A percentile compares a stretch with the other conserved stretches of the same genome.
Conservation (phyloP, 1,139 yeast genomes). For the Taiozyma sp. region DNA sequence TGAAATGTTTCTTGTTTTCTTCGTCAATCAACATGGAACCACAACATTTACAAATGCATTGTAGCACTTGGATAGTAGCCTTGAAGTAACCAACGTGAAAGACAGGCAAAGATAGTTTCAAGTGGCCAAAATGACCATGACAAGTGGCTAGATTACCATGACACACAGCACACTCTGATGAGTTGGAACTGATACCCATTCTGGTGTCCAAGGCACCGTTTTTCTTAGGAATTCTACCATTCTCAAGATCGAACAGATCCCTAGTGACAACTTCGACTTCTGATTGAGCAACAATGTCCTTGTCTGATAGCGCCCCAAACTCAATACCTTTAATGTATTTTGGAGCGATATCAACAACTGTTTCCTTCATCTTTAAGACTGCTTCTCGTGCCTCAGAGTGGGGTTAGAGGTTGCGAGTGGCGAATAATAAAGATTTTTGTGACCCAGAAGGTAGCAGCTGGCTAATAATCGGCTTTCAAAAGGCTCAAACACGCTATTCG, state of each 20-base stretch:
- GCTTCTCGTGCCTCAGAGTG: not conserved
- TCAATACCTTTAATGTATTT: conserved; percentile 87
- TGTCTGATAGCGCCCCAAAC: conserved; percentile 87
- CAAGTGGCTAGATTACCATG: conserved; percentile 90
- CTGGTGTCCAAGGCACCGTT: conserved; percentile 87
- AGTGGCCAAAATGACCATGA: conserved; percentile 98
- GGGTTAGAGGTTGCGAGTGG: not conserved
- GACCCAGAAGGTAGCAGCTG: conserved; percentile 20
- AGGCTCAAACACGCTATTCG: not conserved
- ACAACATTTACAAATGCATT: conserved; percentile 89
- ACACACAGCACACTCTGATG: conserved; percentile 84
- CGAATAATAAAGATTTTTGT: conserved; percentile 13
- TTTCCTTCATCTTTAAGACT: conserved; percentile 27
- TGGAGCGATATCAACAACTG: conserved; percentile 69
- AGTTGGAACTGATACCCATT: conserved; percentile 92
- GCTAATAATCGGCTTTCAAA: not conserved
- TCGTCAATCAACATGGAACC: conserved; percentile 75
- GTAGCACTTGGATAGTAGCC: conserved; percentile 81
- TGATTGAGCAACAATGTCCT: conserved; percentile 88
- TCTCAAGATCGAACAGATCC: conserved; percentile 84
- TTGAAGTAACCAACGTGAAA: conserved; percentile 98
- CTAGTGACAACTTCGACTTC: conserved; percentile 92
- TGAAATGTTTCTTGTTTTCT: conserved; percentile 58
- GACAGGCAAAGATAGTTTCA: conserved; percentile 88
- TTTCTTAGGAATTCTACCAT: conserved; percentile 73